Base-by-base conservation (phyloP, 257 asterid genomes). In the Gynochthodes officinalis region DNA sequence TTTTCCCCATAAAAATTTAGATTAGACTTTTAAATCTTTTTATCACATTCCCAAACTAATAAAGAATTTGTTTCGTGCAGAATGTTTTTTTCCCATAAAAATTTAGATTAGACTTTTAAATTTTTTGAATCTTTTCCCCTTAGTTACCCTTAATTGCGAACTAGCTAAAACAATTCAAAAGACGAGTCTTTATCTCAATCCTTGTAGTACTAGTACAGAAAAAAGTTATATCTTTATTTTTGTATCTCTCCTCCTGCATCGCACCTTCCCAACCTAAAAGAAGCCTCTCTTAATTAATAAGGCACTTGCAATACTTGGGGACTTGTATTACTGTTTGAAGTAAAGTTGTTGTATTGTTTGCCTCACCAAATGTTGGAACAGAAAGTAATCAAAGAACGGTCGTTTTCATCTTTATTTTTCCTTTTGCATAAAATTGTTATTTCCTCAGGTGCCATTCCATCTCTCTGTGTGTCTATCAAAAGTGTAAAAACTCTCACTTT, bases 301-400 rank as follows among this genome's bases (percentile, higher is more conserved):
- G 19, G 44, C 49, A 30, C 53, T 44, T 2, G 10, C 5, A 39
- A 7, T 11, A 69, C 73, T 50, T 21, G 61, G 43, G 37, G 28
- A 35, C n/a, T n/a, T 23, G 32, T 30, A 21, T 40, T 21, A 19
- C 44, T 61, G 27, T 35, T 25, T 43, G 58, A 16, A 60, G 30
- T 16, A 65, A 64, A 71, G 80, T 71, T 6, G 69, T 58, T 48
- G 27, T 21, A 40, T 39, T 23, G 28, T 55, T 42, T 58, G 61
- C 70, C 33, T 35, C 68, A 64, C 50, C 68, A 63, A 18, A 71
- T 64, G 27, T 71, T 37, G 52, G 72, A 76, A 76, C 76, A 70
- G 61, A 60, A 76, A 69, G 40, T 53, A 19, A 25, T 28, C 54
- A 49, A 67, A 33, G 62, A 63, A 23, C n/a, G 4, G 67, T 70